Base-by-base conservation (phyloP, 2,329 filamentous ascomycete species). In the Aureobasidium lini region DNA sequence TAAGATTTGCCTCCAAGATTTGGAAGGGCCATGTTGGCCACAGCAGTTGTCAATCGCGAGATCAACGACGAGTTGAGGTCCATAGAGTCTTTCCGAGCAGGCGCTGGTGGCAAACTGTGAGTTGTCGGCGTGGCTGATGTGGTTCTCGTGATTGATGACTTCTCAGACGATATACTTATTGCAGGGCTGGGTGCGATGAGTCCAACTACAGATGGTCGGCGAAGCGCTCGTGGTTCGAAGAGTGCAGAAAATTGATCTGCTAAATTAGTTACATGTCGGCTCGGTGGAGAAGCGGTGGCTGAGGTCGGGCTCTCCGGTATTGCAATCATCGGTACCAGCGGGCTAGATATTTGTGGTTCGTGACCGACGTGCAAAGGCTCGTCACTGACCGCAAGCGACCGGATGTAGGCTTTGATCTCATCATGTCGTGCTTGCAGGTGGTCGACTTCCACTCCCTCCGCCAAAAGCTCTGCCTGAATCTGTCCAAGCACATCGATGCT, bases 361-460 rank as follows among this genome's bases (percentile, higher is more conserved):
- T n/a, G 37, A 7, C 10, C 18, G 36, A 15, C 23, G 2, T 2
- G 8, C 7, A 5, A n/a, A 16, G 18, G 36, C 6, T 7, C 23
- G 15, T 56, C 29, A 2, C 52, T 28, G 2, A 56, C 13, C 7
- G 53, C 53, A 9, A 57, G 32, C 11, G 39, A 39, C 1, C 53
- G 53, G 1, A 57, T 31, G 31, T 47, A 57, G 13, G 39, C 53
- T 32, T 47, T 57, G 15, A 57, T 57, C 32, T 57, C 53, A 16
- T 57, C 42, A 10, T 47, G 32, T 6, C 43, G 23, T 5, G 28
- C 10, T 13, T 57, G 53, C 16, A 57, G 29, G 15, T 57, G 40
- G 15, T 57, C 53, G 4, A 47, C 13, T 28, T 57, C 42, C 15
- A 57, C 43, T 5, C 53, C 53, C 18, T 57, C 53, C 1, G 53